Percentiles rank a stretch among this genome's conserved stretches.
phyloP scores from a whole-genome alignment of 345 rosid species.

The Rhodamnia argentea region DNA sequence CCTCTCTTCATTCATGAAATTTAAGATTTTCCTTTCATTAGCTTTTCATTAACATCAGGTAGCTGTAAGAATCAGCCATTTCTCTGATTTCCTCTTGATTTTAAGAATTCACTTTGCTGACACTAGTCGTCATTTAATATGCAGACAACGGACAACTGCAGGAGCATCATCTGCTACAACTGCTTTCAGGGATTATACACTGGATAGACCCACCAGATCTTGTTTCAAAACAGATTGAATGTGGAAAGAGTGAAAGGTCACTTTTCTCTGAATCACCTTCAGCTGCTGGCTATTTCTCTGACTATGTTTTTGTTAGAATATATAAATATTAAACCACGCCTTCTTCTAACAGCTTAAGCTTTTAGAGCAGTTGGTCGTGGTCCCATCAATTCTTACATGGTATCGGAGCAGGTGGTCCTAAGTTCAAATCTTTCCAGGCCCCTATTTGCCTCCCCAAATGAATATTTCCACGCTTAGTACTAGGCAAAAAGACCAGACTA shows the following conservation, averaged over 20 bases:
- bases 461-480: too few relatives aligned
- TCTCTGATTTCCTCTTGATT: not conserved
- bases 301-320: too few relatives aligned
- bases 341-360: too few relatives aligned
- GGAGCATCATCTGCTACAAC: conserved; percentile 75
- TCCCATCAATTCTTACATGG: too few relatives aligned
- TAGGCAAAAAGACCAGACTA: too few relatives aligned
- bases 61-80: not conserved
- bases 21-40: not conserved
- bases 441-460: too few relatives aligned
- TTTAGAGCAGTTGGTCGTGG: too few relatives aligned
- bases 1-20: not conserved
- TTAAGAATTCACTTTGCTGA: not conserved
- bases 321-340: too few relatives aligned
- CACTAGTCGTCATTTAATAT: conserved; percentile 14
- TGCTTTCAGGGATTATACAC: conserved; percentile 72
- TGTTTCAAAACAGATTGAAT: conserved; percentile 68
- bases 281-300: conserved; percentile 4
- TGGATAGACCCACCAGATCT: conserved; percentile 92
- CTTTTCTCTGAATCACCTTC: conserved; percentile 1
- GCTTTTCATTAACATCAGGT: not conserved
- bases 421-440: too few relatives aligned
- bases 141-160: conserved; percentile 58
- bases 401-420: too few relatives aligned
- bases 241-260: conserved; percentile 89